These are phyloP conservation scores for Phlebiopsis flavidoalba DNA, from an alignment of 768 basidiomycete genomes.

Conservation along the genomic window DNA sequence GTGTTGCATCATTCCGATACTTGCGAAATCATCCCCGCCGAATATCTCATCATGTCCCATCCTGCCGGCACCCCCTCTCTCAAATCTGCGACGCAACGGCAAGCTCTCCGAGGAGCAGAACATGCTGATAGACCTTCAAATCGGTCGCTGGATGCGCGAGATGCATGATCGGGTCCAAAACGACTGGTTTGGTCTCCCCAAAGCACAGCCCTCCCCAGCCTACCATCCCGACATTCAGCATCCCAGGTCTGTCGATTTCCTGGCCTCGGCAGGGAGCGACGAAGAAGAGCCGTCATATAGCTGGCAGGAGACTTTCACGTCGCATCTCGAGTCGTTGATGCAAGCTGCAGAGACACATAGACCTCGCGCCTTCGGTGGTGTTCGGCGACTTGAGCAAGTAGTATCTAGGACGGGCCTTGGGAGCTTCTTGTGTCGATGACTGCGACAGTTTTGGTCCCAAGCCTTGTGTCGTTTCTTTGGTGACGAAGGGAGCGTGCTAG, in stretches of 20 bases:
- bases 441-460: slow-evolving; percentile 69
- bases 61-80: slow-evolving; percentile 32
- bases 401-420: slow-evolving; percentile 67
- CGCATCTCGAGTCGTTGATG: slow-evolving; percentile 53
- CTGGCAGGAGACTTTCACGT: slow-evolving; percentile 74
- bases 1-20: slow-evolving; percentile 44
- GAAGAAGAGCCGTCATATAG: slow-evolving; percentile 40
- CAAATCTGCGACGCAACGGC: slow-evolving; percentile 30
- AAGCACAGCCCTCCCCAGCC: not conserved
- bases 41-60: slow-evolving; percentile 46
- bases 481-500: slow-evolving; percentile 51
- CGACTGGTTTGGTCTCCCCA: slow-evolving; percentile 66
- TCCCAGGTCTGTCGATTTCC: not conserved
- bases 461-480: slow-evolving; percentile 62
- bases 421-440: slow-evolving; percentile 72
- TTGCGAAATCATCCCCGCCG: slow-evolving; percentile 39
- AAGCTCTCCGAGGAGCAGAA: slow-evolving; percentile 32
- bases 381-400: slow-evolving; percentile 29
- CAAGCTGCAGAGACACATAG: slow-evolving; percentile 31
- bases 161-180: slow-evolving; percentile 67
- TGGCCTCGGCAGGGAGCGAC: slow-evolving; percentile 4
- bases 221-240: too few relatives aligned
- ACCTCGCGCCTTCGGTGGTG: slow-evolving; percentile 13
- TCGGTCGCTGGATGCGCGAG: slow-evolving; percentile 56
- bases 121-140: slow-evolving; percentile 48